Conservation (phyloP, 2,329 filamentous ascomycete species). For the Sphaerulina vaccinii region DNA sequence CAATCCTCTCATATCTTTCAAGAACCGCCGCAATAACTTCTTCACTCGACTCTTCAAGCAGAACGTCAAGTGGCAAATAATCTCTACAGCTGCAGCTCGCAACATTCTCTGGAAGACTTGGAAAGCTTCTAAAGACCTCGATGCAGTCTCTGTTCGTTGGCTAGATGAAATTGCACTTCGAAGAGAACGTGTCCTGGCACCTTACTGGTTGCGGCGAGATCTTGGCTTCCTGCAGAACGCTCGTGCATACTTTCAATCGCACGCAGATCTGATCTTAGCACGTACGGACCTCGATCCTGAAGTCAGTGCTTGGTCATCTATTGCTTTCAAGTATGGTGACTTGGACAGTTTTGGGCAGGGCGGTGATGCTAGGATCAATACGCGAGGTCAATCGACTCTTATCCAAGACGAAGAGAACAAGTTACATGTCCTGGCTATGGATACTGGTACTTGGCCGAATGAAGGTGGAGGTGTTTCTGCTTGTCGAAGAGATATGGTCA, state of each 20-base stretch:
- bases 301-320: constrained; percentile 53
- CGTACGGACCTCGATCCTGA: constrained; percentile 52
- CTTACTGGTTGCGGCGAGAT: constrained; percentile 12
- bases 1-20: constrained; percentile 13
- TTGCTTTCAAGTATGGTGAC: constrained; percentile 53
- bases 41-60: constrained; percentile 5
- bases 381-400: constrained; percentile 48
- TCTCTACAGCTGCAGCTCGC: constrained; percentile 8
- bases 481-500: constrained; percentile 45
- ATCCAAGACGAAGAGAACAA: constrained; percentile 42
- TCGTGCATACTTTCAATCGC: constrained; percentile 40
- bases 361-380: constrained; percentile 54
- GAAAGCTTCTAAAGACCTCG: constrained; percentile 10
- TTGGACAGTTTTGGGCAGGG: constrained; percentile 54
- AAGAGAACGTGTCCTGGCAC: constrained; percentile 1
- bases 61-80: constrained; percentile 8
- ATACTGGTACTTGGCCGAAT: constrained; percentile 46
- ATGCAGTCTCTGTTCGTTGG: constrained; percentile 14
- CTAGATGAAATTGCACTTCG: constrained; percentile 11
- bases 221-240: constrained; percentile 10
- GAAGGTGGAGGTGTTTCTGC: constrained; percentile 45
- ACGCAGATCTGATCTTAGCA: constrained; percentile 53
- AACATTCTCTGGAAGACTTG: constrained; percentile 13
- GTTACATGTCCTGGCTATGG: constrained; percentile 43
- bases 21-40: constrained; percentile 1